Conservation (phyloP, 164 flowering plant species). For the Litsea cubeba region DNA sequence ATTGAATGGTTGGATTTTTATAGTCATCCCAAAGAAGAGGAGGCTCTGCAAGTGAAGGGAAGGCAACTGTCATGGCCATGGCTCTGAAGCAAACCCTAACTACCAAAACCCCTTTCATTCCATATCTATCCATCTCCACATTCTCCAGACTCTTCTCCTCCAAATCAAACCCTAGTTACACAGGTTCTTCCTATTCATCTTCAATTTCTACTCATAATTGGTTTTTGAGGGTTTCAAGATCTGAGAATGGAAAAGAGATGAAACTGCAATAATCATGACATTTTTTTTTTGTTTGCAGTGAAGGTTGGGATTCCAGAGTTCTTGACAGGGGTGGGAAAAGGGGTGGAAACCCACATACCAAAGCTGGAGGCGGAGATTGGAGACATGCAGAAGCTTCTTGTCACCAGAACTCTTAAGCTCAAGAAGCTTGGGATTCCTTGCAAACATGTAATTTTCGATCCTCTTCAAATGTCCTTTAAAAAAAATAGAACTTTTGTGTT, state of each 20-base stretch:
- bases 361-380: slow-evolving; percentile 88
- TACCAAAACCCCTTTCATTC: slow-evolving; percentile 4
- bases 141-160: slow-evolving; percentile 25
- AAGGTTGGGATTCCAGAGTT: slow-evolving; percentile 93
- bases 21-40: no score
- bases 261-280: no score
- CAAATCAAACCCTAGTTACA: slow-evolving; percentile 12
- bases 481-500: no score
- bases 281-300: slow-evolving; percentile 34
- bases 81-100: slow-evolving; percentile 14
- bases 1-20: no score
- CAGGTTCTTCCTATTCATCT: background rate
- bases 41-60: background rate
- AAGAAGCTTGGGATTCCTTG: slow-evolving; percentile 81
- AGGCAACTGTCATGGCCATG: slow-evolving; percentile 14
- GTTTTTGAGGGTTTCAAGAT: background rate
- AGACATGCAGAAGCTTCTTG: slow-evolving; percentile 79
- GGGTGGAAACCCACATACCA: slow-evolving; percentile 64
- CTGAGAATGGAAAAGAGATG: background rate
- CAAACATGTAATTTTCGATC: slow-evolving; percentile 54
- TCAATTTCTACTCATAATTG: background rate
- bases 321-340: slow-evolving; percentile 71
- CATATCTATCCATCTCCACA: background rate
- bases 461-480: background rate
- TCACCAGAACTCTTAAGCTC: slow-evolving; percentile 73